Base-by-base conservation (phyloP, 352 stramenopile species). In the Phytopythium sindhum region DNA sequence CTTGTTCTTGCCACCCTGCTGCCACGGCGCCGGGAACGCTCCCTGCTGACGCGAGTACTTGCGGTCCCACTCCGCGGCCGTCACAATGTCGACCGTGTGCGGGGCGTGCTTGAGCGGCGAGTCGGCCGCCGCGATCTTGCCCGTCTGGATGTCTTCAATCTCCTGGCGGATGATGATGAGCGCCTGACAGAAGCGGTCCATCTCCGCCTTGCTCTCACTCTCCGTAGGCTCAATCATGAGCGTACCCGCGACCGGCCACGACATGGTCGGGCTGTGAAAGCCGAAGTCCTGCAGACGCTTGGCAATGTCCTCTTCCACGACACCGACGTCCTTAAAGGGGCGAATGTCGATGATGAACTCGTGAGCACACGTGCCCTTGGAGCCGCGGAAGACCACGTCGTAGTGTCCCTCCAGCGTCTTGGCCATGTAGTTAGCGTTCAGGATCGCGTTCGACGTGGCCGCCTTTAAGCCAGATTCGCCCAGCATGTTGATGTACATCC, bases 401-500 rank as follows among this genome's bases (percentile, higher is more conserved):
- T 97, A 99, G 69, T 97, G 89, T 51, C 80, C 84, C 66, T 96
- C 88, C 17, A 99, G 83, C 45, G 87, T 84, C 68, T 94, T 96
- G 23, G 97, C 96, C 93, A 99, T 99, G 94, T 99, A 99, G 80
- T 99, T 99, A 24, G 98, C 98, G 78, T 99, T 99, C 62, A 99
- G 78, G 81, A 99, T 99, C 31, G 98, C 98, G 60, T 95, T 83
- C 47, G 81, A 84, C 48, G 95, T 98, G 10, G 96, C 90, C 61
- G 94, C 85, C 72, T 97, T 98, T 9, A 99, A 73, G 21, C 97
- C 97, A 28, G 93, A 77, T 66, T 97, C 89, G 60, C 98, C 98
- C 39, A 99, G 84, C 97, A 99, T 99, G 79, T 99, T 98, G 68
- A 99, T 99, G 82, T 99, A 99, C 96, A 99, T 99, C 96, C 96